Evolutionary conservation across 768 basidiomycete genomes (phyloP).

Genomic region (Leccinum broughii): DNA sequence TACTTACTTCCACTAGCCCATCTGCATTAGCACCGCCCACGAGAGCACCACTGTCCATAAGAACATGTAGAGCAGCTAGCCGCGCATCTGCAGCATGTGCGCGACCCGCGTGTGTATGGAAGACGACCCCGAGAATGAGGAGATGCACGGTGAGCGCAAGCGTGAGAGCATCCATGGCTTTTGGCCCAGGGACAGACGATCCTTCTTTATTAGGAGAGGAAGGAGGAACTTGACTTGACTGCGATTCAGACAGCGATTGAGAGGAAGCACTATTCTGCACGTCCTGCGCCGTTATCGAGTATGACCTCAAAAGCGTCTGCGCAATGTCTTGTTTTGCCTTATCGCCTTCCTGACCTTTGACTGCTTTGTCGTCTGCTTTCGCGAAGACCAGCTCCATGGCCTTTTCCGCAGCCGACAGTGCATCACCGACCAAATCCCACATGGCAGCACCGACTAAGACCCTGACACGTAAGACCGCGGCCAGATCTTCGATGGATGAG

Average conservation of each 20-base stretch:
- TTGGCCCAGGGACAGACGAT: conserved; percentile 15
- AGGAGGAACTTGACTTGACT: conserved; percentile 1
- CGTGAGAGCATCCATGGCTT: conserved; percentile 34
- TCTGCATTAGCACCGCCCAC: conserved; percentile 38
- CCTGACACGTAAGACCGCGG: conserved; percentile 57
- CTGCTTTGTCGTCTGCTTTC: conserved; percentile 7
- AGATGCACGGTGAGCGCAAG: conserved; percentile 53
- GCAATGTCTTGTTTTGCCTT: conserved; percentile 13
- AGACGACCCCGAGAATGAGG: conserved; percentile 62
- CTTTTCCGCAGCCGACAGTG: conserved; percentile 50
- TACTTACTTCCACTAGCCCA: conserved; percentile 40
- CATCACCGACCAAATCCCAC: conserved; percentile 53
- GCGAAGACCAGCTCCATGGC: conserved; percentile 44
- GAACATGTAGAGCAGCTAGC: conserved; percentile 59
- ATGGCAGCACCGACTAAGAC: conserved; percentile 53
- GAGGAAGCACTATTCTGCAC: conserved; percentile 24
- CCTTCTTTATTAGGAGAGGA: conserved; percentile 8
- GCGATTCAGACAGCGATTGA: conserved; percentile 23
- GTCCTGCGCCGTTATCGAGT: conserved; percentile 32
- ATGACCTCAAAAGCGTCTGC: conserved; percentile 27
- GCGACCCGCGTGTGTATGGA: conserved; percentile 59
- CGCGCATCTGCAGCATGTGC: conserved; percentile 48
- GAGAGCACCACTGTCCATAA: conserved; percentile 59
- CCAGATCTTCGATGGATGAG: conserved; percentile 46
- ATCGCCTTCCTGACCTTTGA: conserved; percentile 3